phyloP scores from a whole-genome alignment of 257 asterid genomes.

The Nicotiana sylvestris region DNA sequence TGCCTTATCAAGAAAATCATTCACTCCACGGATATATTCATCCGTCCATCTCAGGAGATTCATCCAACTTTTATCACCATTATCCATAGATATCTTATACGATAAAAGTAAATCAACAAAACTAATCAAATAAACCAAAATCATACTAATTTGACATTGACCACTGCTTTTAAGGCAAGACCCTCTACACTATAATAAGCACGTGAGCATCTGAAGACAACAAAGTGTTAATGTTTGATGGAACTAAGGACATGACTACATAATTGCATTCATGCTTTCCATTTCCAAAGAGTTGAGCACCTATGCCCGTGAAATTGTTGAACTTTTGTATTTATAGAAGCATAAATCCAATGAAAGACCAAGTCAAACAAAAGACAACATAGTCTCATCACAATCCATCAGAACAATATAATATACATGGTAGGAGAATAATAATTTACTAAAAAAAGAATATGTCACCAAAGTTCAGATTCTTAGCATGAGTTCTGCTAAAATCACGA shows the following conservation, averaged over 20 bases:
- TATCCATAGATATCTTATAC: too few relatives aligned
- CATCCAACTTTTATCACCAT: too few relatives aligned
- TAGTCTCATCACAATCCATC: not conserved
- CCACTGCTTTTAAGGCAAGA: too few relatives aligned
- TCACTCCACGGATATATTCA: too few relatives aligned
- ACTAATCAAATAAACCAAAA: too few relatives aligned
- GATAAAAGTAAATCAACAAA: too few relatives aligned
- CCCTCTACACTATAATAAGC: not conserved
- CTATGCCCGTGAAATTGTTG: not conserved
- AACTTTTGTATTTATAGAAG: not conserved
- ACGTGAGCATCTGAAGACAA: not conserved
- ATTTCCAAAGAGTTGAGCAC: not conserved
- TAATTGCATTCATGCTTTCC: not conserved
- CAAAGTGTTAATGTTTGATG: too few relatives aligned
- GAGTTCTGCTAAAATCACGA: not conserved
- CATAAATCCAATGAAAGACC: not conserved
- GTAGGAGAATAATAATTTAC: not conserved
- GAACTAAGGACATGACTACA: too few relatives aligned
- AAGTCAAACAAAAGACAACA: not conserved
- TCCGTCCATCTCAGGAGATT: too few relatives aligned
- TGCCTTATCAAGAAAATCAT: too few relatives aligned
- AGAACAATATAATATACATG: not conserved
- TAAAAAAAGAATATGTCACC: not conserved
- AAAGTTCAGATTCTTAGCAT: not conserved
- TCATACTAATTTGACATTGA: too few relatives aligned